Evolutionary conservation across 441 rosid species (phyloP).

Genomic region (Populus hybrid): DNA sequence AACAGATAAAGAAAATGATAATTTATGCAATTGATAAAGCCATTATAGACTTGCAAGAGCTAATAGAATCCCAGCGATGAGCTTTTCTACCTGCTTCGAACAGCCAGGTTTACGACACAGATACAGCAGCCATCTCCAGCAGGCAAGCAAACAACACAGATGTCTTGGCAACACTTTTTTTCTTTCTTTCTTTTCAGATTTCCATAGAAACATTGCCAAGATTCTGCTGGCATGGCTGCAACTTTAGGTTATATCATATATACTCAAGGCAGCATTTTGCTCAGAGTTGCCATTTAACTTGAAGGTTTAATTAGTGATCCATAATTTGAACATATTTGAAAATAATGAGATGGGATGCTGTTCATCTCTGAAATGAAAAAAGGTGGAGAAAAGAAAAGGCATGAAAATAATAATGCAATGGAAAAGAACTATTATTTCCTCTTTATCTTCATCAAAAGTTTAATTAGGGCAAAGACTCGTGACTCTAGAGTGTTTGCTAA

Average conservation of each 20-base stretch:
- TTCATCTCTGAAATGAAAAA: too few species aligned
- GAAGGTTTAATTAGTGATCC: not conserved
- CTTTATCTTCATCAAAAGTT: too few species aligned
- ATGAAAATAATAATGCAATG: too few species aligned
- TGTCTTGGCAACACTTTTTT: not conserved
- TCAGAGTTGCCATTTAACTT: not conserved
- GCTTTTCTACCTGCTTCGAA: not conserved
- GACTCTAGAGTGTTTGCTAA: too few species aligned
- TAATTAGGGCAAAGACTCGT: too few species aligned
- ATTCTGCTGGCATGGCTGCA: not conserved
- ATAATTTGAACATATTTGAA: too few species aligned
- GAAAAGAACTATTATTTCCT: too few species aligned
- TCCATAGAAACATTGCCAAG: not conserved
- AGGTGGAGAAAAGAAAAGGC: too few species aligned
- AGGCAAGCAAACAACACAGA: too few species aligned
- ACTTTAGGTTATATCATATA: not conserved
- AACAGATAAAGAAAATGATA: conserved; percentile 83
- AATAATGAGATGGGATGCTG: too few species aligned
- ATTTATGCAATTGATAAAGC: conserved; percentile 55
- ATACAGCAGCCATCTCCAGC: not conserved
- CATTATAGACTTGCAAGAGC: conserved; percentile 35
- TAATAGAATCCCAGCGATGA: conserved; percentile 12
- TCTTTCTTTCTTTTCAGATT: not conserved
- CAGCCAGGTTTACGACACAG: not conserved
- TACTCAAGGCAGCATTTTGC: not conserved